A percentile compares a stretch with the other conserved stretches of the same genome.
These are phyloP conservation scores for Diplodia corticola DNA, from an alignment of 2,329 filamentous ascomycete species.

Conservation along the genomic window DNA sequence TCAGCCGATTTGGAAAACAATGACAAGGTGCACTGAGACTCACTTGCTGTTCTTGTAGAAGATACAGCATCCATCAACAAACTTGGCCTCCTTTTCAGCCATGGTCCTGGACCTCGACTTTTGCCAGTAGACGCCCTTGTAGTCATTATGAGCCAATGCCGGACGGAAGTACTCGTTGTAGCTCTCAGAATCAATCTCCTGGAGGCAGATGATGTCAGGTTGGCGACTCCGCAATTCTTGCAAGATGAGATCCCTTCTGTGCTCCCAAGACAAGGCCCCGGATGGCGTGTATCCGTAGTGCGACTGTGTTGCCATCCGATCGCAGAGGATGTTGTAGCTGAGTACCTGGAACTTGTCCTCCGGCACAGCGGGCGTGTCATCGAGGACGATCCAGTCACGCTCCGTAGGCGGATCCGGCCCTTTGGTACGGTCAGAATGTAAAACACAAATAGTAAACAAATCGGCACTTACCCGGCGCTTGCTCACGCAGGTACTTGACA, in stretches of 20 bases:
- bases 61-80: conserved; percentile 94
- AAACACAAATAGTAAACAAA: conserved; percentile 23
- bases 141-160: conserved; percentile 81
- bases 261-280: conserved; percentile 81
- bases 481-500: conserved; percentile 79
- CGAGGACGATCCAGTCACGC: conserved; percentile 75
- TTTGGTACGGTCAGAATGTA: conserved; percentile 38
- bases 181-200: conserved; percentile 89
- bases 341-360: conserved; percentile 76
- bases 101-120: conserved; percentile 90
- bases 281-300: conserved; percentile 90
- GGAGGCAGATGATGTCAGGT: conserved; percentile 87
- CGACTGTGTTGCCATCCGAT: conserved; percentile 81
- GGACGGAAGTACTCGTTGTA: conserved; percentile 90
- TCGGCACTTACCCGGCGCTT: conserved; percentile 72
- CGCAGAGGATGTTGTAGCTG: conserved; percentile 94
- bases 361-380: conserved; percentile 53
- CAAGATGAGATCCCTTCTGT: conserved; percentile 78
- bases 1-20: conserved; percentile 24
- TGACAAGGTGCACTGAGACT: conserved; percentile 26
- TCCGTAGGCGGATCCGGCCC: conserved; percentile 75
- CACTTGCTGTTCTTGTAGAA: conserved; percentile 92
- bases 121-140: conserved; percentile 92
- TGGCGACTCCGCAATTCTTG: conserved; percentile 76
- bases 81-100: conserved; percentile 81